Evolutionary conservation across 169 alveolate species (phyloP), one percentile per base, ranked within the genome.

Genomic region (Theileria annulata): DNA sequence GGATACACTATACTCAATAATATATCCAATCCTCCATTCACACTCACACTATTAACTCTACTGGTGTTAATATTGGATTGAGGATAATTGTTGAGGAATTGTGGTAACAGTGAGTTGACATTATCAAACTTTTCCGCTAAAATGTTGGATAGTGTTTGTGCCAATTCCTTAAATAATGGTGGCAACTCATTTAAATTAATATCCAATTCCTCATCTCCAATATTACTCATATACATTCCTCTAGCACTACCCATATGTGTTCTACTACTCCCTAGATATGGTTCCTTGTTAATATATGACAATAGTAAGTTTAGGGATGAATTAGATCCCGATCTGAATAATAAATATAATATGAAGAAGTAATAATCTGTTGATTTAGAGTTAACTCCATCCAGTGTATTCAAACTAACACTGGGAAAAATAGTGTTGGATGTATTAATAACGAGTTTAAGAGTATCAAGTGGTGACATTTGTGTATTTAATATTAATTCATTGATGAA

Each of bases 301-400:
- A 68, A 10, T 42, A 82, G 19, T 28, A 74, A 3, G 31, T 59
- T 71, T 25, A 82, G 28, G 0, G 77, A 77, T 28, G 58, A 49
- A 6, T 10, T 71, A 10, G 75, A 64, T 17, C 89, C 89, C 1
- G 79, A 68, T 8, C 89, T 78, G 64, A 82, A 82, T 2, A 76
- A 77, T 19, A 82, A 77, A 80, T 75, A 82, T 35, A 85, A 79
- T 47, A 82, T 71, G 54, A 75, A 82, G 51, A 82, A 82, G 67
- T 82, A 82, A 54, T 75, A 82, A 25, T 82, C 89, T 9, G 71
- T 28, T n/a, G 48, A 33, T 81, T 75, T 78, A 6, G 30, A 60
- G n/a, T 76, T 60, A n/a, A 31, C 58, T 8, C 75, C 31, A n/a
- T 60, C 63, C 9, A 67, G 21, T 13, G 76, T 5, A 31, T 80